Base-by-base conservation (phyloP, 495 filamentous ascomycete species). In the Tirmania nivea region DNA sequence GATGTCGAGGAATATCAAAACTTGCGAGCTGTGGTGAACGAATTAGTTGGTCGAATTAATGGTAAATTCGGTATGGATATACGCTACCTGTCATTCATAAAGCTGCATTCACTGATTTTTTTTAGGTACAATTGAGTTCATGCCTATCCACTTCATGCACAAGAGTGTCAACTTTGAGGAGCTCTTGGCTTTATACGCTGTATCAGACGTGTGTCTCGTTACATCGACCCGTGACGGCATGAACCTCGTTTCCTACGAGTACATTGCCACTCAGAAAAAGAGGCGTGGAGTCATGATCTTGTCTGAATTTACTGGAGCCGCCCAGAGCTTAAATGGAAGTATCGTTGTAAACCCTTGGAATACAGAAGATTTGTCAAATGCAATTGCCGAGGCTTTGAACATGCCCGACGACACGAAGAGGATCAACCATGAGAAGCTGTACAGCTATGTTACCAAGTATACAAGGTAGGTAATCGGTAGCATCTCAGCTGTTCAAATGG, bases 1-100 rank as follows among this genome's bases (percentile, higher is more conserved):
- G 88, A 96, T 63, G 89, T 96, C 48, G 88, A 94, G 65, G 89
- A 94, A 63, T 94, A 96, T 63, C 85, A 94, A 66, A 90, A 94
- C 57, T 71, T 96, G 14, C 78, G 88, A 17, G 81, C 80, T 14
- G 81, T 90, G n/a, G 78, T 94, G 54, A 87, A 89, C 59, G 86
- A 88, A 61, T 72, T 93, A 1, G 86, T 92, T 11, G 88, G 89
- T 4, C 76, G 86, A 56, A 94, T 96, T 59, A 94, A 93, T 60
- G 89, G 89, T 49, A 81, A 76, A 61, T 95, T 95, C 64, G 89
- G 79, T 80, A 59, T 51, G 34, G 34, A 25, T 34, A 10, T 50
- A 50, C 20, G 11, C 25, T 50, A 49, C 47, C 53, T 53, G 39
- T 59, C 17, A 17, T 34, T 25, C 10, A 14, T 14, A 19, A 6